Percentiles rank a stretch among this genome's conserved stretches.
Conservation (phyloP, 2,329 filamentous ascomycete genomes). For the Cladosporium colombiae region DNA sequence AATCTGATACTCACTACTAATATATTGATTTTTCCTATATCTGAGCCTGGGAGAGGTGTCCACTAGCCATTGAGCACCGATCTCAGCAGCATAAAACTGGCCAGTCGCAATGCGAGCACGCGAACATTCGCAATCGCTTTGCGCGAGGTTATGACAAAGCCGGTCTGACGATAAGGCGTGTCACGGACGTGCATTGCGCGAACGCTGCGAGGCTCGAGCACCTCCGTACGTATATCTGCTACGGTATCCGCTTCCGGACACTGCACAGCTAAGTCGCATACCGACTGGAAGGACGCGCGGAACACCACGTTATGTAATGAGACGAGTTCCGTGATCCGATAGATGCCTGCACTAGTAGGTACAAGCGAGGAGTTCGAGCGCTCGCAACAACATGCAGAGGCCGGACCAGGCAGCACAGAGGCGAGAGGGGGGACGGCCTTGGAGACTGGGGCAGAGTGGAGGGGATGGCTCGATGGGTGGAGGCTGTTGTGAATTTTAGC, state of each 20-base stretch:
- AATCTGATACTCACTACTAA: background rate
- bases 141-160: constrained; percentile 2
- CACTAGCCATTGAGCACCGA: background rate
- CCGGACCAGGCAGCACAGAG: background rate
- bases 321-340: background rate
- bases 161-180: background rate
- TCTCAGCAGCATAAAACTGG: background rate
- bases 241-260: background rate
- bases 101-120: background rate
- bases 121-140: background rate
- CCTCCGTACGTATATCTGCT: background rate
- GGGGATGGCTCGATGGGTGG: background rate
- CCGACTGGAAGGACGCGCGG: background rate
- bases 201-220: background rate
- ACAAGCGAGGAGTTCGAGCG: background rate
- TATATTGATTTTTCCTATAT: constrained; percentile 2
- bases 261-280: background rate
- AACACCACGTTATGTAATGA: background rate
- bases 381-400: background rate
- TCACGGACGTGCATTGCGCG: background rate
- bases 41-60: background rate
- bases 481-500: background rate
- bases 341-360: background rate
- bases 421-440: background rate
- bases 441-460: constrained; percentile 9